Conservation (phyloP, 805 yeast species). For the Saturnispora bothae region DNA sequence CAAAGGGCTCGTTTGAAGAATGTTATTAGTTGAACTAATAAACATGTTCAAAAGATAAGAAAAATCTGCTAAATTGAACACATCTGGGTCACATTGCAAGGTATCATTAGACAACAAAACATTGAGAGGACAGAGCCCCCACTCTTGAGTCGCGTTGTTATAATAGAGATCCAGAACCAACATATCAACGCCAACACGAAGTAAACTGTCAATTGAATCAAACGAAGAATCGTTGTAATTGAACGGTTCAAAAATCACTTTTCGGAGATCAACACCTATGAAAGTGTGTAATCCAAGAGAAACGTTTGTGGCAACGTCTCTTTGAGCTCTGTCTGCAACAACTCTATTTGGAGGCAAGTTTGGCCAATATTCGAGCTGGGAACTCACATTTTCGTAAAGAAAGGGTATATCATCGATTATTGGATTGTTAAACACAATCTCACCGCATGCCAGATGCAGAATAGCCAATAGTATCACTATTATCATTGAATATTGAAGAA, state of each 20-base stretch:
- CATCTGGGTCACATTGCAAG: constrained; percentile 11
- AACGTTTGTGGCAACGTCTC: constrained; percentile 34
- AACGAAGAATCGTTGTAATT: constrained; percentile 28
- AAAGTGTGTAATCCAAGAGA: constrained; percentile 31
- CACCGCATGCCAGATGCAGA: not conserved
- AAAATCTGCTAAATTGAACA: constrained; percentile 20
- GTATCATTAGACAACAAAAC: not conserved
- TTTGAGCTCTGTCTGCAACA: constrained; percentile 33
- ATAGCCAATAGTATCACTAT: not conserved
- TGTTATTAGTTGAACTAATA: constrained; percentile 33
- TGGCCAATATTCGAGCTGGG: constrained; percentile 23
- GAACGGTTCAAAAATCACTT: constrained; percentile 22
- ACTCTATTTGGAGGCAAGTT: constrained; percentile 21
- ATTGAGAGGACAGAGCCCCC: constrained; percentile 46
- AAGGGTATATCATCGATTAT: not conserved
- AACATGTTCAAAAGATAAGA: constrained; percentile 25
- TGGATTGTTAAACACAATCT: not conserved
- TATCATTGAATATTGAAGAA: not conserved
- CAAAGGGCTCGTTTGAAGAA: constrained; percentile 35
- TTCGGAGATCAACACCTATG: constrained; percentile 30
- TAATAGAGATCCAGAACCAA: constrained; percentile 47
- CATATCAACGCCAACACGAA: constrained; percentile 36
- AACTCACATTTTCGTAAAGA: not conserved
- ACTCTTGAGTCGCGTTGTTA: constrained; percentile 34
- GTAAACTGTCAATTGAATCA: constrained; percentile 20